Percentiles rank a stretch among this genome's conserved stretches.
These are phyloP conservation scores for Eimeria falciformis DNA, from an alignment of 169 alveolate genomes.

Conservation along the genomic window DNA sequence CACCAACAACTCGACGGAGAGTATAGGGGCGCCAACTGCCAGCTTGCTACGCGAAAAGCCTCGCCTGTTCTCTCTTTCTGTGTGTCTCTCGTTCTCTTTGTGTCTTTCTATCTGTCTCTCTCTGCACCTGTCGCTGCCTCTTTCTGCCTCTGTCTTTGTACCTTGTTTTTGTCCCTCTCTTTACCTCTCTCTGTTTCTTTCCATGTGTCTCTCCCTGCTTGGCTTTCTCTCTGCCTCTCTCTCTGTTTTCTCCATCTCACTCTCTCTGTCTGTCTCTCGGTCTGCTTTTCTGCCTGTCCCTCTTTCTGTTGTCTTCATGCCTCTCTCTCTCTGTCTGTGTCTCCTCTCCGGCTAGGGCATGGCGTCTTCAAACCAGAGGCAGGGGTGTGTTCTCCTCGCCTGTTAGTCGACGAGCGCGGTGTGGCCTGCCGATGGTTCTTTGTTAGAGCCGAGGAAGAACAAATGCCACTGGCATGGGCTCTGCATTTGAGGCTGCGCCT, in stretches of 20 bases:
- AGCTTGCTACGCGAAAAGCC: no score
- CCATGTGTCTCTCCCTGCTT: neutral
- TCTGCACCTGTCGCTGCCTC: neutral
- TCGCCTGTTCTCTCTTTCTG: neutral
- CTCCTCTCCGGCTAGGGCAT: neutral
- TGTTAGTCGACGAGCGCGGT: neutral
- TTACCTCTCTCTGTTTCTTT: neutral
- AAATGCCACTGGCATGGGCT: neutral
- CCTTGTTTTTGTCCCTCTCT: neutral
- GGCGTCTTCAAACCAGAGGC: neutral
- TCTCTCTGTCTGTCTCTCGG: neutral
- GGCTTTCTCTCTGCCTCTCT: neutral
- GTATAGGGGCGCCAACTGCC: no score
- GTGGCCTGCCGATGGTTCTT: neutral
- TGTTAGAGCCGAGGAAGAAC: neutral
- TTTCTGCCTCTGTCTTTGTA: neutral
- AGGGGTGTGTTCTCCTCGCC: neutral
- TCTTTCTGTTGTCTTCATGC: neutral
- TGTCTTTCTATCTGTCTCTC: neutral
- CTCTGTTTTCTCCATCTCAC: neutral
- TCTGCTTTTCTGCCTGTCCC: neutral
- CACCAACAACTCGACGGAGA: no score
- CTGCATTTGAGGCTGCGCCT: neutral
- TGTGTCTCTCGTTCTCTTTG: neutral
- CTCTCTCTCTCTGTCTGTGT: neutral